Evolutionary conservation across 306 rosid species (phyloP), one percentile per base, ranked within the genome.

Genomic region (Prinsepia uniflora): DNA sequence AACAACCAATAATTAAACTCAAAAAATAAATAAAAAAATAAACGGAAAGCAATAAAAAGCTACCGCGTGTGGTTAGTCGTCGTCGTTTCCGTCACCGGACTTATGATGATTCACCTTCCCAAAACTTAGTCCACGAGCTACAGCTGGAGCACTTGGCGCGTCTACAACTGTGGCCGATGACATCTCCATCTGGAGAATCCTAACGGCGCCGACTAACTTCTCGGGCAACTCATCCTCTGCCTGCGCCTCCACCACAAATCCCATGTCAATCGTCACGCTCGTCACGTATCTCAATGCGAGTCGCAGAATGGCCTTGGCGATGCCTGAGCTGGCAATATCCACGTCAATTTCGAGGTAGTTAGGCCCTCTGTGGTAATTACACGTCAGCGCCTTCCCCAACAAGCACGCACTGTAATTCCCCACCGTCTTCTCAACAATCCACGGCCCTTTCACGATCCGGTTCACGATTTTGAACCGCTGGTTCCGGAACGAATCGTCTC

Each of bases 121-220:
- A 66, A 71, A 67, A 4, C 83, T 80, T 50, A 62, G 9, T 14
- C 87, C 90, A 30, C 88, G 94, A 18, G 76, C 80, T n/a, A 63
- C 13, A 2, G 36, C 40, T 20, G 82, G 84, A 4, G 70, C 58
- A 49, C 73, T 67, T 1, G 42, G 7, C 7, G 55, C 88, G 58
- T 92, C 92, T 5, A 86, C 81, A 2, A 83, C 72, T 0, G 82
- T 78, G 5, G 93, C 90, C 6, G 96, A 83, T 10, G 85, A 74
- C 96, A 92, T 92, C 71, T 92, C 91, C 88, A 92, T 90, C 85
- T 92, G 96, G 75, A 86, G 85, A 34, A 92, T 84, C 88, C 98
- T 83, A 46, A 92, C 86, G 0, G 96, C 96, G 5, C 98, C 98
- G 14, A 90, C 60, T 39, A 92, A 75, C 22, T 70, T 84, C 79